phyloP scores from a whole-genome alignment of 345 rosid genomes.

The Conringia planisiliqua region DNA sequence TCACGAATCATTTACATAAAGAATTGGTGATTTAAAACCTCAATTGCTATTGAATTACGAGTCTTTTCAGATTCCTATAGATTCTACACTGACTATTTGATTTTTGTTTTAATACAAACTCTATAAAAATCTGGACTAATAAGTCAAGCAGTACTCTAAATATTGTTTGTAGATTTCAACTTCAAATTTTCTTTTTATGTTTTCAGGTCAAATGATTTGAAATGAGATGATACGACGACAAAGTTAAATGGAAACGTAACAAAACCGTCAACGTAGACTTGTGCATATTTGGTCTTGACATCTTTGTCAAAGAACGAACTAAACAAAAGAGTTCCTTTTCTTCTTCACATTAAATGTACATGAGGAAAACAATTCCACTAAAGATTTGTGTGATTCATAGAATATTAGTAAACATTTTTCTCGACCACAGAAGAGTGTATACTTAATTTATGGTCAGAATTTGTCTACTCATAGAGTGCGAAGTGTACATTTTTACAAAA shows the following conservation, averaged over 20 bases:
- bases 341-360: constrained; percentile 1
- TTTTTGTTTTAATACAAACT: neutral
- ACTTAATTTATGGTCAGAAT: too few relatives aligned
- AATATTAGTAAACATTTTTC: neutral
- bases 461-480: neutral
- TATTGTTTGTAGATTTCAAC: neutral
- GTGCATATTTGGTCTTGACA: neutral
- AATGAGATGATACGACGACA: neutral
- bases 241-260: neutral
- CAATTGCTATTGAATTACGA: neutral
- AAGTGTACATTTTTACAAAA: neutral
- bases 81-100: neutral
- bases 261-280: neutral
- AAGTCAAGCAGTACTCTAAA: neutral
- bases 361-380: neutral
- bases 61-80: neutral
- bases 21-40: neutral
- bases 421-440: neutral
- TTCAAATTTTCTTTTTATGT: neutral
- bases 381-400: neutral
- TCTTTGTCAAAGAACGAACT: constrained; percentile 14
- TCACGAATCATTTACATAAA: neutral
- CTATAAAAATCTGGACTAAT: neutral
- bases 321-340: neutral
- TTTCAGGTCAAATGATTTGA: neutral